phyloP scores from a whole-genome alignment of 306 rosid genomes.

The Cucurbita maxima region DNA sequence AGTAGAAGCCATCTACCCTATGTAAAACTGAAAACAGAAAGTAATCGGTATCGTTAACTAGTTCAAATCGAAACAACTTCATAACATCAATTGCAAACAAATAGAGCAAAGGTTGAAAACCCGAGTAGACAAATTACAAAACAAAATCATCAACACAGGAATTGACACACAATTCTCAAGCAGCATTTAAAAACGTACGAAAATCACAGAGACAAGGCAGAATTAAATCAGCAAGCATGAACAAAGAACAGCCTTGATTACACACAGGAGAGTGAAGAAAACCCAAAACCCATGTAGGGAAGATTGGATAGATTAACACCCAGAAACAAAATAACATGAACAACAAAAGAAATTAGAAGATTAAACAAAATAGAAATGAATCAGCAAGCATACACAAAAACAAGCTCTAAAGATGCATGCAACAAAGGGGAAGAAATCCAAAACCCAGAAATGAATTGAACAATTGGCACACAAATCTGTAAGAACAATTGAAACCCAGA shows the following conservation, averaged over 20 bases:
- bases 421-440: background rate
- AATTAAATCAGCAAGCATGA: background rate
- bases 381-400: background rate
- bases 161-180: background rate
- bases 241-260: background rate
- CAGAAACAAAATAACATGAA: background rate
- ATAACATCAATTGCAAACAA: background rate
- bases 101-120: background rate
- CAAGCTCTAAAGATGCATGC: background rate
- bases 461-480: background rate
- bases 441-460: background rate
- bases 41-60: background rate
- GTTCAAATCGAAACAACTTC: background rate
- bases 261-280: background rate
- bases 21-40: background rate
- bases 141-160: background rate
- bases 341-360: too few relatives aligned
- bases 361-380: background rate
- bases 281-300: background rate
- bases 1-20: slow-evolving; percentile 55
- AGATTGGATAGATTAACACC: background rate
- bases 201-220: background rate
- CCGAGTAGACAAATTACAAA: background rate
- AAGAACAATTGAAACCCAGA: background rate
- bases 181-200: background rate